Percentiles rank a stretch among this genome's conserved stretches.
phyloP scores from a whole-genome alignment of 2,329 filamentous ascomycete genomes.

The Colletotrichum spinosum region DNA sequence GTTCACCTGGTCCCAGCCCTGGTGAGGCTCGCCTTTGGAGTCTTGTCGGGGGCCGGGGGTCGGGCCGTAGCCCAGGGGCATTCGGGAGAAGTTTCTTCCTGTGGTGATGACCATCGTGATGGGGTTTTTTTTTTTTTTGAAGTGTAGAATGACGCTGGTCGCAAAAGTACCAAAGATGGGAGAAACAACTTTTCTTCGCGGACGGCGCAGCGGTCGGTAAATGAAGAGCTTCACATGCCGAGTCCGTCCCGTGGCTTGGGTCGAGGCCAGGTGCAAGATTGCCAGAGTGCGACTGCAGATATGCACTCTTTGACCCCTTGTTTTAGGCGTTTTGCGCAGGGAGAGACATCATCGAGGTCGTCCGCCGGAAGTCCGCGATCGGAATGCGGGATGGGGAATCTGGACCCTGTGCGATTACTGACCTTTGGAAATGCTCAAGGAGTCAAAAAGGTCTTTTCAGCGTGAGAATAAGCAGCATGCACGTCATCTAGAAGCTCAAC shows the following conservation, averaged over 20 bases:
- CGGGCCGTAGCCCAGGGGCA: conserved; percentile 21
- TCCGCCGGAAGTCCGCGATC: background rate
- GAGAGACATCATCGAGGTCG: background rate
- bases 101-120: conserved; percentile 16
- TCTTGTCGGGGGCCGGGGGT: conserved; percentile 16
- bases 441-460: no score
- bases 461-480: no score
- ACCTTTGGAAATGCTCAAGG: no score
- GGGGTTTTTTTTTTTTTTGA: background rate
- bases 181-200: background rate
- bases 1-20: conserved; percentile 16
- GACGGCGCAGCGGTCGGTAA: background rate
- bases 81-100: conserved; percentile 15
- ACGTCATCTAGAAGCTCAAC: no score
- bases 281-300: background rate
- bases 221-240: background rate
- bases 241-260: background rate
- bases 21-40: conserved; percentile 11
- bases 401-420: no score
- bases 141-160: background rate
- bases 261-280: background rate
- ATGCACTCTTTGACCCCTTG: conserved; percentile 4
- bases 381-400: background rate
- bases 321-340: background rate
- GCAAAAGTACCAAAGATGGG: background rate